Evolutionary conservation across 139 green algal species (phyloP).

Genomic region (Coelastrella sp.): DNA sequence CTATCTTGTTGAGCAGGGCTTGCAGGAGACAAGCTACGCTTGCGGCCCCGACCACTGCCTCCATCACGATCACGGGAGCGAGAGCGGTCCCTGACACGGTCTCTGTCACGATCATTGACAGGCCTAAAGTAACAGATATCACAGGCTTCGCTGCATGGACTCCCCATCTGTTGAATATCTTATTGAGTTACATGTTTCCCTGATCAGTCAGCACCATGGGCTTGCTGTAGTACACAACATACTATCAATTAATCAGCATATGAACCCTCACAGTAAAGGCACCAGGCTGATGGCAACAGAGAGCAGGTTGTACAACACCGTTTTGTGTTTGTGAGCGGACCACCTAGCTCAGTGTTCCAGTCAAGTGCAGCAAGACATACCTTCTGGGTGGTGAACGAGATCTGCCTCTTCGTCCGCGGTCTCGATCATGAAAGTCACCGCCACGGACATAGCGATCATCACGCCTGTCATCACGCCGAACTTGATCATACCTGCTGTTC

Average conservation of each 20-base stretch:
- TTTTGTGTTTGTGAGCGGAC: not conserved
- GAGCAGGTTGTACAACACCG: no score
- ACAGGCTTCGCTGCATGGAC: not conserved
- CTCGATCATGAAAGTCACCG: not conserved
- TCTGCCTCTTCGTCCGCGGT: not conserved
- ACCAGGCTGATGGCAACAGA: no score
- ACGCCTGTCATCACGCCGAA: not conserved
- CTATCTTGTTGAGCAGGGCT: constrained; percentile 7
- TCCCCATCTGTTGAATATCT: not conserved
- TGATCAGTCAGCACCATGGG: no score
- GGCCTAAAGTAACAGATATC: not conserved
- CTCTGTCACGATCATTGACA: not conserved
- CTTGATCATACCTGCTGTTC: not conserved
- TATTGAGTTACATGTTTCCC: no score
- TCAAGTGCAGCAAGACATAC: not conserved
- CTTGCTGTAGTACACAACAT: no score
- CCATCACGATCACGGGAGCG: not conserved
- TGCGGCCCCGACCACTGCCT: constrained; percentile 1
- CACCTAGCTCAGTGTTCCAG: not conserved
- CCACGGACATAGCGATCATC: not conserved
- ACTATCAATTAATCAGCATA: no score
- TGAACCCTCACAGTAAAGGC: no score
- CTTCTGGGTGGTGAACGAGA: not conserved
- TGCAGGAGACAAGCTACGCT: constrained; percentile 9
- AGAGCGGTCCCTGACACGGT: not conserved